A percentile compares a stretch with the other conserved stretches of the same genome.
Evolutionary conservation across 345 rosid genomes (phyloP).

Genomic region (Salix udensis): DNA sequence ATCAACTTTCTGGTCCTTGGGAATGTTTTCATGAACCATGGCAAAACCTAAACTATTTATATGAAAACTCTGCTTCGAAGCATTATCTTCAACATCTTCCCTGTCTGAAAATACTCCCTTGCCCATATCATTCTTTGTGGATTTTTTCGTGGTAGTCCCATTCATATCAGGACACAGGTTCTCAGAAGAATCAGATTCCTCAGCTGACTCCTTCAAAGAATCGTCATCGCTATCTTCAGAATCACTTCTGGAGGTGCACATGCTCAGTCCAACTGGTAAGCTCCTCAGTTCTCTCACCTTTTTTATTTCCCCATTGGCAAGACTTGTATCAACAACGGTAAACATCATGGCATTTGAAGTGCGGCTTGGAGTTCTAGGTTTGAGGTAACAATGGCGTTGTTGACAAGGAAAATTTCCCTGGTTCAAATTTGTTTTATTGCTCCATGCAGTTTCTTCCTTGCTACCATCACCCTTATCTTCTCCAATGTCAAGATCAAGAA

Average conservation of each 20-base stretch:
- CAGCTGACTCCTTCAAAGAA: conserved; percentile 27
- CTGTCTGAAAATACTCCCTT: conserved; percentile 13
- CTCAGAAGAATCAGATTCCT: conserved; percentile 30
- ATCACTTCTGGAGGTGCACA: conserved; percentile 19
- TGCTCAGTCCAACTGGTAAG: conserved; percentile 34
- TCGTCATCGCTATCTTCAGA: conserved; percentile 32
- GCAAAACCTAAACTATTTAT: conserved; percentile 11
- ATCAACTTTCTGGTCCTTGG: conserved; percentile 14
- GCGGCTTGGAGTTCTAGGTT: conserved; percentile 49
- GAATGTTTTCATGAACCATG: conserved; percentile 13
- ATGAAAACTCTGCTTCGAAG: conserved; percentile 9
- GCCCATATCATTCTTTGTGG: conserved; percentile 11
- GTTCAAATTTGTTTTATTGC: conserved; percentile 18
- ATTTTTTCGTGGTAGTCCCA: conserved; percentile 19
- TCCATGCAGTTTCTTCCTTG: conserved; percentile 36
- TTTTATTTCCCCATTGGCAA: conserved; percentile 12
- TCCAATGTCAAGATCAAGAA: conserved; percentile 53
- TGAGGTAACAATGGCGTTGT: conserved; percentile 40
- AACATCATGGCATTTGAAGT: conserved; percentile 35
- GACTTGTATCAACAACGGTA: conserved; percentile 62
- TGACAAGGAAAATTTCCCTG: conserved; percentile 18
- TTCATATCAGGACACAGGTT: conserved; percentile 19
- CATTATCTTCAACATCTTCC: conserved; percentile 14
- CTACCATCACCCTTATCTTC: conserved; percentile 21
- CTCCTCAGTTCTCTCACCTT: conserved; percentile 44